A percentile compares a stretch with the other conserved stretches of the same genome.
Conservation (phyloP, 495 filamentous ascomycete species). For the Aspergillus diversus region DNA sequence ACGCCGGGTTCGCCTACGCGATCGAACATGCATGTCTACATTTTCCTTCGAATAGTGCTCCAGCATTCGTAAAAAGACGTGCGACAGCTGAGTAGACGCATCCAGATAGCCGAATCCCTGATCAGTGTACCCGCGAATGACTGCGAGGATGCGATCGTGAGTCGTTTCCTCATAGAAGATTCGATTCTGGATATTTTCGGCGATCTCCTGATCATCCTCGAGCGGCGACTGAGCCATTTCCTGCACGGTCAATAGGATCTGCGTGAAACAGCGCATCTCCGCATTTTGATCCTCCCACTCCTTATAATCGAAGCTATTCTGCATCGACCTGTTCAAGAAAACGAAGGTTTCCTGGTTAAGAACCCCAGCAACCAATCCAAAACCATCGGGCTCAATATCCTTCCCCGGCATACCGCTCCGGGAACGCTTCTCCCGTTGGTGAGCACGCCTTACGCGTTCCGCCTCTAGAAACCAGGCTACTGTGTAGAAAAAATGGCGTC, state of each 20-base stretch:
- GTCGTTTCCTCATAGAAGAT: conserved; percentile 98
- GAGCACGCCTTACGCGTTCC: conserved; percentile 73
- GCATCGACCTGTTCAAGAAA: conserved; percentile 80
- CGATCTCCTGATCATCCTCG: conserved; percentile 96
- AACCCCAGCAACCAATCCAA: conserved; percentile 83
- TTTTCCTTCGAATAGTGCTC: conserved; percentile 96
- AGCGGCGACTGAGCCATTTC: conserved; percentile 85
- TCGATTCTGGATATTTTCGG: conserved; percentile 93
- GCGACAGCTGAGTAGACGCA: conserved; percentile 85
- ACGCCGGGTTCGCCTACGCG: conserved; percentile 65
- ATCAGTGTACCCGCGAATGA: conserved; percentile 82
- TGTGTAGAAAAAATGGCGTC: conserved; percentile 87
- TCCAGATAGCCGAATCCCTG: conserved; percentile 95
- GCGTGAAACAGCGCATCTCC: conserved; percentile 83
- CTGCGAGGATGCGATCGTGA: conserved; percentile 79
- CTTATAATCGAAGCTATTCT: conserved; percentile 76
- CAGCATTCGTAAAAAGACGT: conserved; percentile 89
- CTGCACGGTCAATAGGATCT: conserved; percentile 84
- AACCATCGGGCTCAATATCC: conserved; percentile 71
- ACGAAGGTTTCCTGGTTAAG: conserved; percentile 93
- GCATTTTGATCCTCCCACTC: conserved; percentile 85
- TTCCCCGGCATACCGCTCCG: conserved; percentile 41
- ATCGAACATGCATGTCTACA: conserved; percentile 87
- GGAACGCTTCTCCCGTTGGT: conserved; percentile 47
- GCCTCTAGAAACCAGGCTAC: conserved; percentile 94